Evolutionary conservation across 331 rosid genomes (phyloP).

Genomic region (Prunus yedoensis): DNA sequence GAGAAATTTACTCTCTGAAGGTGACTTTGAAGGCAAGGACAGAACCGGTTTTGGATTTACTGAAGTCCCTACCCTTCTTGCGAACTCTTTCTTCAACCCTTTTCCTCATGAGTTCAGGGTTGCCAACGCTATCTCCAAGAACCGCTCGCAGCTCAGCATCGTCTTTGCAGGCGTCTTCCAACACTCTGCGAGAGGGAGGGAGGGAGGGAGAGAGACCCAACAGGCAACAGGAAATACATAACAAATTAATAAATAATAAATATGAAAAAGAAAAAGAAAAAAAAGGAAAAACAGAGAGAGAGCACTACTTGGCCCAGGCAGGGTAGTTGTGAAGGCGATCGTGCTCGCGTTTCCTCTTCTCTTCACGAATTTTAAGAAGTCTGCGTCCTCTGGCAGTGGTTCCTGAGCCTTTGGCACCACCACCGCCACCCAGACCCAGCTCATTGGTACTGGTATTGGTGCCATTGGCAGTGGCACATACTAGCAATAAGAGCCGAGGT

Average conservation of each 20-base stretch:
- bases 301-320: constrained; percentile 77
- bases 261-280: background rate
- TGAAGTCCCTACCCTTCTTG: constrained; percentile 69
- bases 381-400: constrained; percentile 81
- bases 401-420: constrained; percentile 59
- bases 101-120: constrained; percentile 85
- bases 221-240: too few species aligned
- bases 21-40: constrained; percentile 88
- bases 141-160: constrained; percentile 80
- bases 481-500: background rate
- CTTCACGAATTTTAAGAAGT: constrained; percentile 73
- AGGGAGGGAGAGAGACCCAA: too few species aligned
- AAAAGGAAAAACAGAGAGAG: background rate
- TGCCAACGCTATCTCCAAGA: constrained; percentile 87
- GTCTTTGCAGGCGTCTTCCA: constrained; percentile 82
- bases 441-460: background rate
- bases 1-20: constrained; percentile 73
- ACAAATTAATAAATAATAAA: too few species aligned
- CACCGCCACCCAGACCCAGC: too few species aligned
- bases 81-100: constrained; percentile 83
- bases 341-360: constrained; percentile 67
- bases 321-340: constrained; percentile 74
- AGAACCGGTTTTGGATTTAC: constrained; percentile 82
- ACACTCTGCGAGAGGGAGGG: constrained; percentile 38
- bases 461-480: background rate